Conservation (phyloP, 768 basidiomycete species). For the Chalciporus sphaerocephalus region DNA sequence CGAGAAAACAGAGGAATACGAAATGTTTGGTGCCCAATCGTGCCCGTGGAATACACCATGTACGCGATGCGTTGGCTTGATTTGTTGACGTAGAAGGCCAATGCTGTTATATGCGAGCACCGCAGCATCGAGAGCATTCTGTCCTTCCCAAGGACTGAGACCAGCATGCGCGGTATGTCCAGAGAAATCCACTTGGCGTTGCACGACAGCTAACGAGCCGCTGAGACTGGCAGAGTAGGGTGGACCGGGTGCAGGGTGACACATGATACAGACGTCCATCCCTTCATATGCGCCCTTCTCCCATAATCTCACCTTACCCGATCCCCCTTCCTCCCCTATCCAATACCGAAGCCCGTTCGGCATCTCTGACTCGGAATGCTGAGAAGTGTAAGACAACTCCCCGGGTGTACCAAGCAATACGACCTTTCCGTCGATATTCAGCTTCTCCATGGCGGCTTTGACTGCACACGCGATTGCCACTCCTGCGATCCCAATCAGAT, state of each 20-base stretch:
- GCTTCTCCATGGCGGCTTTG: conserved; percentile 55
- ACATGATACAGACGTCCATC: conserved; percentile 72
- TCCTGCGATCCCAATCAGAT: conserved; percentile 71
- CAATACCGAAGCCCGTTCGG: neutral
- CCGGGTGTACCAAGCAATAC: conserved; percentile 77
- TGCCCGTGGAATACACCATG: conserved; percentile 77
- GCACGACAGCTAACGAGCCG: conserved; percentile 59
- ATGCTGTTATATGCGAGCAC: conserved; percentile 79
- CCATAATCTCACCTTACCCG: conserved; percentile 65
- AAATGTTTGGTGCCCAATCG: conserved; percentile 72
- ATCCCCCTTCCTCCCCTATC: conserved; percentile 73
- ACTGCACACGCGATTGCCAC: conserved; percentile 68
- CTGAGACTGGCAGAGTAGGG: conserved; percentile 58
- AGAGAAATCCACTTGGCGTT: conserved; percentile 56
- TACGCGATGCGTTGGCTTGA: conserved; percentile 69
- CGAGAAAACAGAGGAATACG: conserved; percentile 15
- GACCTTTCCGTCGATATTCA: conserved; percentile 61
- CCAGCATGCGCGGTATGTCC: conserved; percentile 80
- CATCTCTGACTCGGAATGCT: neutral
- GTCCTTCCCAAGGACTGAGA: conserved; percentile 82
- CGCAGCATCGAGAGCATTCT: conserved; percentile 80
- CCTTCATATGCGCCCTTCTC: conserved; percentile 68
- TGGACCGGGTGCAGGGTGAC: conserved; percentile 76
- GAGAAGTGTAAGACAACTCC: conserved; percentile 21
- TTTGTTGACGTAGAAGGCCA: conserved; percentile 76